A percentile compares a stretch with the other conserved stretches of the same genome.
phyloP scores from a whole-genome alignment of 306 rosid species.

The Inga leiocalycina region DNA sequence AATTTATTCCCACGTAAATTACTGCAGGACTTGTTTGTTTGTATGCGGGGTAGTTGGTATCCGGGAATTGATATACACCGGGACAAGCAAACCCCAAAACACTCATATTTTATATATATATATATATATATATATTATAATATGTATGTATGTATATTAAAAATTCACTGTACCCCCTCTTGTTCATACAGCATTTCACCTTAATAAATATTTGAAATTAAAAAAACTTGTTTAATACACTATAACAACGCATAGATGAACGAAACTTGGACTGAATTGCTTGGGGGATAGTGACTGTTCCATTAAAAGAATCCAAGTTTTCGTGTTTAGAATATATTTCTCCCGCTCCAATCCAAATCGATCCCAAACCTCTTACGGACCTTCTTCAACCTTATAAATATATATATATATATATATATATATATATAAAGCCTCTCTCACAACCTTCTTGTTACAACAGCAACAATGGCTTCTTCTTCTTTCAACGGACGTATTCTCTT shows the following conservation, averaged over 20 bases:
- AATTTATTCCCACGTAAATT: no score
- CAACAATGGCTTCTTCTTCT: constrained; percentile 40
- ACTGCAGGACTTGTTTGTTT: no score
- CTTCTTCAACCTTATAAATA: background rate
- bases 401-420: background rate
- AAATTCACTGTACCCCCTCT: no score
- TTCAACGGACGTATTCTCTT: background rate
- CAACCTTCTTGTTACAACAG: background rate
- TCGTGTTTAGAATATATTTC: background rate
- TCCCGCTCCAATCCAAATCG: background rate
- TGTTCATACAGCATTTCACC: no score
- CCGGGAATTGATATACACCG: no score
- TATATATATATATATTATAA: no score
- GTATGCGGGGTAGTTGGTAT: no score
- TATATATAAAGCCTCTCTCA: background rate
- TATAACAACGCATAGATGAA: background rate
- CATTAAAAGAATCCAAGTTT: background rate
- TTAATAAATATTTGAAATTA: no score
- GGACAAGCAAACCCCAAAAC: no score
- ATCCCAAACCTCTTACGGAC: background rate
- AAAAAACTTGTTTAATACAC: no score
- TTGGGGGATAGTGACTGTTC: background rate
- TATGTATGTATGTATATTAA: no score
- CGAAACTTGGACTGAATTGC: background rate
- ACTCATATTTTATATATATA: no score